These are phyloP conservation scores for Peronospora belbahrii DNA, from an alignment of 352 stramenopile species.

Conservation along the genomic window DNA sequence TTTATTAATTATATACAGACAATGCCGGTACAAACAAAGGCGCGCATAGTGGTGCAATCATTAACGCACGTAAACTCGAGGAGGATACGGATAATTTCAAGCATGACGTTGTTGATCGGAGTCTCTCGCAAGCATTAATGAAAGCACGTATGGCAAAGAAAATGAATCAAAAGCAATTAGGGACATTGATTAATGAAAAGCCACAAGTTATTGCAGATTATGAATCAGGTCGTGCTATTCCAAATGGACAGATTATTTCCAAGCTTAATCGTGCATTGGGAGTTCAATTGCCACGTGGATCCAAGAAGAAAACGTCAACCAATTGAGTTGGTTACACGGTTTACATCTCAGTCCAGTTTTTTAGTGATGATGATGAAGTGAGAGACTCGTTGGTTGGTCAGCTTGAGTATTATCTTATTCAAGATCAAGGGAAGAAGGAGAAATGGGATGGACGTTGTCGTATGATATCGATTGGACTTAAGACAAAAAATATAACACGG, in stretches of 20 bases:
- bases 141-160: slow-evolving; percentile 96
- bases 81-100: slow-evolving; percentile 88
- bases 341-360: slow-evolving; percentile 6
- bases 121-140: slow-evolving; percentile 88
- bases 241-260: slow-evolving; percentile 94
- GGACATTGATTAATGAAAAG: slow-evolving; percentile 93
- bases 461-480: too few relatives aligned
- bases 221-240: slow-evolving; percentile 95
- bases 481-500: too few relatives aligned
- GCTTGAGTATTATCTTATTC: too few relatives aligned
- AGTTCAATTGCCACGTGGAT: slow-evolving; percentile 69
- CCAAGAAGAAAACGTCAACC: slow-evolving; percentile 42
- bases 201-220: slow-evolving; percentile 96
- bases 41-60: slow-evolving; percentile 55
- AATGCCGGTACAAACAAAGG: slow-evolving; percentile 80
- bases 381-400: too few relatives aligned
- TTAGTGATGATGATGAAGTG: too few relatives aligned
- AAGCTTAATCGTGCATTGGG: slow-evolving; percentile 95
- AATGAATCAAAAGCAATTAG: slow-evolving; percentile 97
- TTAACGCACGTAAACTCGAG: slow-evolving; percentile 89
- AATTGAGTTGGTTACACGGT: slow-evolving; percentile 34
- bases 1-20: slow-evolving; percentile 29
- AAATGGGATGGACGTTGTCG: too few relatives aligned
- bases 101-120: slow-evolving; percentile 78
- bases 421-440: too few relatives aligned